phyloP scores from a whole-genome alignment of 768 basidiomycete species.

The Omphalotus guepiniiformis region DNA sequence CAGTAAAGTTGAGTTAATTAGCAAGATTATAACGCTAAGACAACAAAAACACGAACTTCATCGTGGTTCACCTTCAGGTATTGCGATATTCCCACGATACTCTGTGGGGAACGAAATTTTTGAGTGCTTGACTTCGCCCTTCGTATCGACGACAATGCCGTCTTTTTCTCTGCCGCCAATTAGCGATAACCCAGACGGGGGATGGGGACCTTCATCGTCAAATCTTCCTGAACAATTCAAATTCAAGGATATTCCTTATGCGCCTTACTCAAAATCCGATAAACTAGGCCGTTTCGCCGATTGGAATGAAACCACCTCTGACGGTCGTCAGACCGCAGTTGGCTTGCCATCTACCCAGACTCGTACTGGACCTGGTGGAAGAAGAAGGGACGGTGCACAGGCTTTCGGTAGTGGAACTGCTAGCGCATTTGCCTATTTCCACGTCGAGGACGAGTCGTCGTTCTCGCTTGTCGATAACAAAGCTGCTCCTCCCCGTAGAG shows the following conservation, averaged over 20 bases:
- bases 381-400: slow-evolving; percentile 72
- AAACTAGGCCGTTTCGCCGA: slow-evolving; percentile 97
- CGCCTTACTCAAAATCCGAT: slow-evolving; percentile 98
- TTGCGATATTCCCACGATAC: slow-evolving; percentile 26
- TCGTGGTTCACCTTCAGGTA: slow-evolving; percentile 28
- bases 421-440: slow-evolving; percentile 94
- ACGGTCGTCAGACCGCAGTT: slow-evolving; percentile 52
- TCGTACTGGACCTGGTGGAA: slow-evolving; percentile 51
- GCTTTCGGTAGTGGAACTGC: slow-evolving; percentile 89
- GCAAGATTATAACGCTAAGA: slow-evolving; percentile 7
- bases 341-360: slow-evolving; percentile 44
- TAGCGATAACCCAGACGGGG: slow-evolving; percentile 88
- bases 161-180: slow-evolving; percentile 87
- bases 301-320: slow-evolving; percentile 82
- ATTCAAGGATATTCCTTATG: slow-evolving; percentile 98
- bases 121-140: too few relatives aligned
- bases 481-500: slow-evolving; percentile 62
- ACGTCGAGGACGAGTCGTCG: slow-evolving; percentile 95
- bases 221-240: slow-evolving; percentile 90
- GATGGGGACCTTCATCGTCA: slow-evolving; percentile 83
- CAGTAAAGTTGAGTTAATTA: slow-evolving; percentile 32
- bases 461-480: slow-evolving; percentile 97
- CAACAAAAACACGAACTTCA: slow-evolving; percentile 60
- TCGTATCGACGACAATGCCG: slow-evolving; percentile 41
- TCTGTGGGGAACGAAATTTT: slow-evolving; percentile 23